These are phyloP conservation scores for Fraxinus ornus DNA, from an alignment of 305 asterid species.

Conservation along the genomic window DNA sequence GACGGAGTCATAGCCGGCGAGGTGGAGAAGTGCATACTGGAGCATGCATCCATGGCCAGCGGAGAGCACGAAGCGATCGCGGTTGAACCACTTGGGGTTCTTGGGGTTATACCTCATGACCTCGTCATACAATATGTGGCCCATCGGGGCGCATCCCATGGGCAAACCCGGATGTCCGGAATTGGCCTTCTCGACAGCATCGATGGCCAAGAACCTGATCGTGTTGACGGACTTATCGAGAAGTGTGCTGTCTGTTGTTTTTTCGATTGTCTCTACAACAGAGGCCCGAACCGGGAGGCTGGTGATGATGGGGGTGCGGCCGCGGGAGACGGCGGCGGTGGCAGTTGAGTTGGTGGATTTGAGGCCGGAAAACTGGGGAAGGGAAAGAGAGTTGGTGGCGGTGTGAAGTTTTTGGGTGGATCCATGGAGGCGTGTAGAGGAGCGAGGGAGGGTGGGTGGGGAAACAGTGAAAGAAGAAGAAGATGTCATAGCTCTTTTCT, in stretches of 20 bases:
- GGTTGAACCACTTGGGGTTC: constrained; percentile 58
- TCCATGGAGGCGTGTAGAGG: constrained; percentile 3
- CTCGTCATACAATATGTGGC: constrained; percentile 52
- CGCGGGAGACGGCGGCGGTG: constrained; percentile 9
- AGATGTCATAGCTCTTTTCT: constrained; percentile 15
- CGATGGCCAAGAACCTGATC: constrained; percentile 50
- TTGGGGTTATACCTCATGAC: constrained; percentile 55
- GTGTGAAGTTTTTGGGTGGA: background rate
- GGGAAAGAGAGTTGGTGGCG: background rate
- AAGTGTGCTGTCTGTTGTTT: constrained; percentile 32
- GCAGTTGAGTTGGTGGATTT: constrained; percentile 5
- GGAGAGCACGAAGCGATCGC: constrained; percentile 59
- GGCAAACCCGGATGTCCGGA: constrained; percentile 64
- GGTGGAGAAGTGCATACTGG: constrained; percentile 73
- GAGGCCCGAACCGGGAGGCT: constrained; percentile 34
- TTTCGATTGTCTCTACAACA: constrained; percentile 39
- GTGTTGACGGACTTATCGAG: constrained; percentile 50
- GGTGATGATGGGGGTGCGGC: constrained; percentile 16
- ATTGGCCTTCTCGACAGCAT: constrained; percentile 60
- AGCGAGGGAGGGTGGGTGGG: background rate
- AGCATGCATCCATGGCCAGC: constrained; percentile 92
- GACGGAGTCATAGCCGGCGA: constrained; percentile 76
- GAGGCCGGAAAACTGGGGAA: constrained; percentile 5
- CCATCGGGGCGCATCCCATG: constrained; percentile 65
- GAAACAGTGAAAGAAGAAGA: background rate